Evolutionary conservation across 768 basidiomycete genomes (phyloP).

Genomic region (Sarcomyxa edulis): DNA sequence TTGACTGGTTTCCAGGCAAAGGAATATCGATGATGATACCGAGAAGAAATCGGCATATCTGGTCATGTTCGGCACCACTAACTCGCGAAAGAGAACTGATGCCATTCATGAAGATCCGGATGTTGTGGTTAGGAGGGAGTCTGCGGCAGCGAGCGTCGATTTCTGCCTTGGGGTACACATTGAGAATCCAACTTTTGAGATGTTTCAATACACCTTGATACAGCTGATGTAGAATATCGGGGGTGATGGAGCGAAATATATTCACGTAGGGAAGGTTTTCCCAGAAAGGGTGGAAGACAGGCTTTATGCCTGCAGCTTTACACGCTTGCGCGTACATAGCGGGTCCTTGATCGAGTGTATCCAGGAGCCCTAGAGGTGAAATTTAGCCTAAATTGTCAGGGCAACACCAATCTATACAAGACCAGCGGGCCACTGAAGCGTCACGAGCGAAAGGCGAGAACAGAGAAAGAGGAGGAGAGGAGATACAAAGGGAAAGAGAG

Average conservation of each 20-base stretch:
- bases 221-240: constrained; percentile 44
- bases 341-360: constrained; percentile 8
- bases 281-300: constrained; percentile 34
- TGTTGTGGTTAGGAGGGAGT: constrained; percentile 21
- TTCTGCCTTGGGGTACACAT: constrained; percentile 18
- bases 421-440: no score
- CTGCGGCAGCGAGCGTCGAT: constrained; percentile 30
- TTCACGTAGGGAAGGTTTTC: constrained; percentile 28
- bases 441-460: no score
- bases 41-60: constrained; percentile 20
- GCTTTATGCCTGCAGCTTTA: constrained; percentile 16
- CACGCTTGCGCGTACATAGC: constrained; percentile 13
- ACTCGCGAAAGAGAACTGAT: constrained; percentile 30
- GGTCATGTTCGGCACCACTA: constrained; percentile 32
- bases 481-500: no score
- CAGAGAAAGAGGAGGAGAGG: no score
- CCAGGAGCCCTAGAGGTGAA: no score
- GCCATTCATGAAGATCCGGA: constrained; percentile 30
- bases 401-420: no score
- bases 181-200: constrained; percentile 27
- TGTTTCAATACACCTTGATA: constrained; percentile 45
- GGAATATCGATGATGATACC: constrained; percentile 17
- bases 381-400: no score
- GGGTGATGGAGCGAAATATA: constrained; percentile 36
- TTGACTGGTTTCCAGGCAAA: constrained; percentile 3